phyloP scores from a whole-genome alignment of 495 filamentous ascomycete species.

The Viridothelium virens region DNA sequence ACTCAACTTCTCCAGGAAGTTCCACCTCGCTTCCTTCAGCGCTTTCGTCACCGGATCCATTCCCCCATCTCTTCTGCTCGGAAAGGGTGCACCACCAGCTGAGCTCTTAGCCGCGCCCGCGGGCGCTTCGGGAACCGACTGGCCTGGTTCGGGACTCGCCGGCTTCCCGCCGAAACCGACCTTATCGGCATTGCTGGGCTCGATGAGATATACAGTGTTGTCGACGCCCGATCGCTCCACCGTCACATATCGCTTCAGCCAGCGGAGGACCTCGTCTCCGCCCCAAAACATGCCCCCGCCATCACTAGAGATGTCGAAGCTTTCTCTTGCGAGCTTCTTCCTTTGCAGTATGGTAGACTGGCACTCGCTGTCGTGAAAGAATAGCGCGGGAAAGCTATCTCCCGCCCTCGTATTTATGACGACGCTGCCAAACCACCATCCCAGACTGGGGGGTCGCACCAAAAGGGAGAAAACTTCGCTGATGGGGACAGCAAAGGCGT shows the following conservation, averaged over 20 bases:
- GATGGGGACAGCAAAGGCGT: conserved; percentile 87
- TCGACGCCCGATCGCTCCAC: conserved; percentile 79
- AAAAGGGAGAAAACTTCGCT: conserved; percentile 83
- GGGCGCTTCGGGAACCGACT: conserved; percentile 26
- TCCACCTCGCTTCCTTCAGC: conserved; percentile 93
- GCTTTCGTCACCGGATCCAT: conserved; percentile 96
- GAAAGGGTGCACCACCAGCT: conserved; percentile 18
- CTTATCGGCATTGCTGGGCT: conserved; percentile 77
- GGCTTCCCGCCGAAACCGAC: conserved; percentile 65
- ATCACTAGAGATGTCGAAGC: conserved; percentile 83
- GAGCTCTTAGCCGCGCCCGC: conserved; percentile 25
- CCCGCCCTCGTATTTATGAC: conserved; percentile 86
- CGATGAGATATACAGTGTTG: conserved; percentile 80
- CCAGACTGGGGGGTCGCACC: conserved; percentile 83
- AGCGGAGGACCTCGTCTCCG: conserved; percentile 88
- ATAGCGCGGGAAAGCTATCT: conserved; percentile 87
- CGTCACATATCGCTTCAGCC: conserved; percentile 74
- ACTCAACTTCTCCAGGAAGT: conserved; percentile 85
- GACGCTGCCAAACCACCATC: conserved; percentile 96
- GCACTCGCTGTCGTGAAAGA: conserved; percentile 96
- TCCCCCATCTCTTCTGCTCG: conserved; percentile 51
- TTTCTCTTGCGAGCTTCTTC: conserved; percentile 71
- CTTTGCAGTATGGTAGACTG: conserved; percentile 91
- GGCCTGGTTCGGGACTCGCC: conserved; percentile 33
- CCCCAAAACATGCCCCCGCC: conserved; percentile 90